These are phyloP conservation scores for Wickerhamiella lipophila DNA, from an alignment of 805 yeast genomes.

Conservation along the genomic window DNA sequence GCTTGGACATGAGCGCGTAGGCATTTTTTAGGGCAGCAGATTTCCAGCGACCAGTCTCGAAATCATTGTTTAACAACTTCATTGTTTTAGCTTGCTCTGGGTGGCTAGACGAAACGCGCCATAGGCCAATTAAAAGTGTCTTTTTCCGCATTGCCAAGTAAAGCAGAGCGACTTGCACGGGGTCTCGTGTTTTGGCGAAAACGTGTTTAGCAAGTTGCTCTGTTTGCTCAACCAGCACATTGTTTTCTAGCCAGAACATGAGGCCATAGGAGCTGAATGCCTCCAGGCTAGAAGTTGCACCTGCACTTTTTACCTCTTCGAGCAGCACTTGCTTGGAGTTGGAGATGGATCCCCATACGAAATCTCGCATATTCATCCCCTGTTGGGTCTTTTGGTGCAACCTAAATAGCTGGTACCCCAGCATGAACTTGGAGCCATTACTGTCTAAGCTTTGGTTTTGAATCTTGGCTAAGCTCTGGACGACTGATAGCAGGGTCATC, in stretches of 20 bases:
- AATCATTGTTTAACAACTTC: slow-evolving; percentile 65
- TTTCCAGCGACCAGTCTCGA: slow-evolving; percentile 62
- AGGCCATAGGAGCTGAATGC: slow-evolving; percentile 46
- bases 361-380: slow-evolving; percentile 61
- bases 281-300: slow-evolving; percentile 4
- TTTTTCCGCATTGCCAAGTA: slow-evolving; percentile 71
- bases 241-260: slow-evolving; percentile 52
- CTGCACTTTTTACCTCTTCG: slow-evolving; percentile 33
- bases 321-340: slow-evolving; percentile 59
- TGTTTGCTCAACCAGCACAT: slow-evolving; percentile 37
- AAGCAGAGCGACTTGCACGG: slow-evolving; percentile 57
- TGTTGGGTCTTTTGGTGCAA: slow-evolving; percentile 38
- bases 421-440: slow-evolving; percentile 39
- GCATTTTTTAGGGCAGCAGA: slow-evolving; percentile 89
- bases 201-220: slow-evolving; percentile 65
- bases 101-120: slow-evolving; percentile 68
- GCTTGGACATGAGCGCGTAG: slow-evolving; percentile 77
- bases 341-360: slow-evolving; percentile 78
- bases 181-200: slow-evolving; percentile 54
- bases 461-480: slow-evolving; percentile 40
- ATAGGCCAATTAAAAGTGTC: slow-evolving; percentile 60
- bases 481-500: slow-evolving; percentile 57
- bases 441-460: slow-evolving; percentile 34
- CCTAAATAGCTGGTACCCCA: slow-evolving; percentile 58
- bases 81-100: slow-evolving; percentile 75